Percentiles rank a stretch among this genome's conserved stretches.
Evolutionary conservation across 495 filamentous ascomycete genomes (phyloP).

Genomic region (Neurospora sp.): DNA sequence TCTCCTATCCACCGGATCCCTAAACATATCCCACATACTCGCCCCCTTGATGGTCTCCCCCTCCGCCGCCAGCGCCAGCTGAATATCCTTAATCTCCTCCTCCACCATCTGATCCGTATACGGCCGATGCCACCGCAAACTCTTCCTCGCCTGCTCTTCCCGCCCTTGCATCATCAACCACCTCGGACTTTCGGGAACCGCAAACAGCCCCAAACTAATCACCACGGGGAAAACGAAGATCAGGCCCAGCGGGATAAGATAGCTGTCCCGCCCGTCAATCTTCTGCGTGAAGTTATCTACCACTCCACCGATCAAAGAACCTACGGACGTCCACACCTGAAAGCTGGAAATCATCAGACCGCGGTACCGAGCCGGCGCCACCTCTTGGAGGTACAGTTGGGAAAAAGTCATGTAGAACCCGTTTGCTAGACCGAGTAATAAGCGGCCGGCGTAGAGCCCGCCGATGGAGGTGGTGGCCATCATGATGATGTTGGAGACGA

Average conservation of each 20-base stretch:
- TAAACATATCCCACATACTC: conserved; percentile 40
- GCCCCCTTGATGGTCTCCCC: conserved; percentile 25
- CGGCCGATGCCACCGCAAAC: conserved; percentile 36
- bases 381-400: conserved; percentile 43
- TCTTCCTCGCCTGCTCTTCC: conserved; percentile 33
- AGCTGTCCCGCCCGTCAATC: conserved; percentile 31
- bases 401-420: conserved; percentile 46
- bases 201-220: conserved; percentile 38
- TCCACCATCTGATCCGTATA: conserved; percentile 27
- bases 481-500: conserved; percentile 41
- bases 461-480: conserved; percentile 39
- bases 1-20: conserved; percentile 38
- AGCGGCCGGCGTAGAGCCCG: conserved; percentile 41
- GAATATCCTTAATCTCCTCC: conserved; percentile 40
- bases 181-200: conserved; percentile 51
- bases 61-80: conserved; percentile 36
- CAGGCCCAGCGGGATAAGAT: conserved; percentile 46
- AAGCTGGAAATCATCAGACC: conserved; percentile 34
- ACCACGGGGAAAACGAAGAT: conserved; percentile 44
- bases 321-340: conserved; percentile 25
- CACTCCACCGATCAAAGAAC: conserved; percentile 42
- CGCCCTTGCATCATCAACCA: conserved; percentile 45
- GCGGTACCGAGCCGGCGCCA: conserved; percentile 35
- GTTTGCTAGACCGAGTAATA: conserved; percentile 44
- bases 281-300: conserved; percentile 46